phyloP scores from a whole-genome alignment of 768 basidiomycete genomes.

The Rhizopogon vinicolor region DNA sequence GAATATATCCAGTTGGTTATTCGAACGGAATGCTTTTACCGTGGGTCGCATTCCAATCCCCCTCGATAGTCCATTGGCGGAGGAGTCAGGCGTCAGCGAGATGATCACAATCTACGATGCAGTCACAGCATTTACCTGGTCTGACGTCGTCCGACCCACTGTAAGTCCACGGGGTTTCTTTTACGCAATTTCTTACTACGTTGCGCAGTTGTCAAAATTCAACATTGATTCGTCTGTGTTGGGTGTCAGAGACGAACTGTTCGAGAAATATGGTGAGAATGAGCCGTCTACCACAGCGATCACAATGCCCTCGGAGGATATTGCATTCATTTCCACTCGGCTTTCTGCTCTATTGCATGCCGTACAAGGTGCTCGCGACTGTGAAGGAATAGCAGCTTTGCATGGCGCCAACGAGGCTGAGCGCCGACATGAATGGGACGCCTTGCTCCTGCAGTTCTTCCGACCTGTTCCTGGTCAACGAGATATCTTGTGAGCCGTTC shows the following conservation, averaged over 20 bases:
- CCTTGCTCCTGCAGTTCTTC: neutral
- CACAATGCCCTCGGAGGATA: neutral
- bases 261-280: neutral
- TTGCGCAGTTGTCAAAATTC: neutral
- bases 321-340: neutral
- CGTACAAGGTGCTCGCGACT: neutral
- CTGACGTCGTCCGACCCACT: neutral
- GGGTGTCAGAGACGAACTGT: neutral
- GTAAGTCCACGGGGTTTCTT: neutral
- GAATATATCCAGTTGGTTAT: conserved; percentile 1
- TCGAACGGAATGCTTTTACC: neutral
- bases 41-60: neutral
- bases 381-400: neutral
- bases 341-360: neutral
- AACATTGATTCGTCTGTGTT: neutral
- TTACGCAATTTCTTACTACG: neutral
- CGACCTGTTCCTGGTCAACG: neutral
- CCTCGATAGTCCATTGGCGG: too few species aligned
- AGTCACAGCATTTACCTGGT: conserved; percentile 1
- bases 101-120: neutral
- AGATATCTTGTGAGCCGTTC: neutral
- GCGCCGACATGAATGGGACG: neutral
- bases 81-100: neutral
- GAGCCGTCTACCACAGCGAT: too few species aligned
- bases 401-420: neutral